Base-by-base conservation (phyloP, 257 asterid species). In the Eustoma russellianum region DNA sequence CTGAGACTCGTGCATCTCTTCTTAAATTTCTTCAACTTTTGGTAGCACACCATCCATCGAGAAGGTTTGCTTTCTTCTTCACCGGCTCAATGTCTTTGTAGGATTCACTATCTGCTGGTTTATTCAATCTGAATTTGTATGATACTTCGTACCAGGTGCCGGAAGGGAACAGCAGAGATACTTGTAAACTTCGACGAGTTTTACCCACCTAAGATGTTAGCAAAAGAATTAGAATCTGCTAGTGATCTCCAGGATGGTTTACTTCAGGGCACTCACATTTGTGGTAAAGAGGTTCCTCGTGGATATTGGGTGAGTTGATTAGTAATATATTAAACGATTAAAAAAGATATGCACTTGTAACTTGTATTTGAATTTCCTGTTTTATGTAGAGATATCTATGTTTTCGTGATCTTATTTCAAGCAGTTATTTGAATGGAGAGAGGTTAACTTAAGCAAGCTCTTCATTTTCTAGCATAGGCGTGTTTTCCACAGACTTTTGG, bases 11-110 rank as follows among this genome's bases (percentile, higher is more conserved):
- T 52, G 83, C 83, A 38, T 74, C 93, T 5, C 80, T 92, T 53
- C 62, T 79, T 52, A 80, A 72, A 62, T 88, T 92, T 74, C 74
- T 92, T 64, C 97, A 92, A 65, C 90, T 92, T 77, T 74, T 88
- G 74, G 95, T 79, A 66, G 83, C 80, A 58, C 97, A 92, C 79
- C 98, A 92, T 74, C 98, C 98, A 15, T 87, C 98, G 41, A 80
- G 82, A 75, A 78, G 95, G 98, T 85, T 68, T 54, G 64, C 63
- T 41, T 12, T 33, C 54, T 28, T 43, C 9, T 10, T 46, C 12
- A 19, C 43, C 46, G 46, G 53, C 43, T 13, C 48, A 45, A 46
- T 41, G 38, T 47, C 52, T 53, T 9, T 33, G 33, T 17, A 19
- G 19, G 53, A 48, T 14, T 44, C 48, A 9, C 12, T 34, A 43